Base-by-base conservation (phyloP, 345 rosid species). In the Moricandia moricandioides region DNA sequence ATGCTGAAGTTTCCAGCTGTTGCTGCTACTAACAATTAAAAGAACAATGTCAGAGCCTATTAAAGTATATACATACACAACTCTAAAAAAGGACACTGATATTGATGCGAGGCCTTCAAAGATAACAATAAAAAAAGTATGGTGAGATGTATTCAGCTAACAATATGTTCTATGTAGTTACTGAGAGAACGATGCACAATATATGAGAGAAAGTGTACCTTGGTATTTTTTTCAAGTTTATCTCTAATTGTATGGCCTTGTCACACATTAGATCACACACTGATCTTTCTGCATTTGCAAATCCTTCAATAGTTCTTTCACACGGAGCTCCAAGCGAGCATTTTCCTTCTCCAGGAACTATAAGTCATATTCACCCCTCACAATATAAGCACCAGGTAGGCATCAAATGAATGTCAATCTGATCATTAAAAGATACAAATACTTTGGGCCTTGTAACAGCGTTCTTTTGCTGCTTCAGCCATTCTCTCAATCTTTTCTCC, bases 361-460 rank as follows among this genome's bases (percentile, higher is more conserved):
- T 43, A 62, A 62, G 43, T 68, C 78, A 61, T 35, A 72, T 72
- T 30, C 58, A 67, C 5, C 59, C 58, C 54, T 21, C 63, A 78
- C 26, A 39, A 16, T 51, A 52, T 73, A 62, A 72, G 66, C 16
- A 72, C 56, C 37, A 67, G 18, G 65, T 39, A 72, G 55, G 45
- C 18, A 9, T n/a, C n/a, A n/a, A n/a, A n/a, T n/a, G n/a, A n/a
- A n/a, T n/a, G n/a, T n/a, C n/a, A n/a, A n/a, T n/a, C n/a, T n/a
- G n/a, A 21, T 71, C 67, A 83, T 69, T 70, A 70, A 65, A 79
- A 83, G 82, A 82, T 79, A 56, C 33, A 82, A 76, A 67, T 87
- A 91, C 96, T 96, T 93, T 89, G 60, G 89, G 87, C 87, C 92
- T 88, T 66, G 91, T n/a, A n/a, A n/a, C 86, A 26, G 81, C 74